Evolutionary conservation across 2,329 filamentous ascomycete species (phyloP).

Genomic region (Fusarium sp.): DNA sequence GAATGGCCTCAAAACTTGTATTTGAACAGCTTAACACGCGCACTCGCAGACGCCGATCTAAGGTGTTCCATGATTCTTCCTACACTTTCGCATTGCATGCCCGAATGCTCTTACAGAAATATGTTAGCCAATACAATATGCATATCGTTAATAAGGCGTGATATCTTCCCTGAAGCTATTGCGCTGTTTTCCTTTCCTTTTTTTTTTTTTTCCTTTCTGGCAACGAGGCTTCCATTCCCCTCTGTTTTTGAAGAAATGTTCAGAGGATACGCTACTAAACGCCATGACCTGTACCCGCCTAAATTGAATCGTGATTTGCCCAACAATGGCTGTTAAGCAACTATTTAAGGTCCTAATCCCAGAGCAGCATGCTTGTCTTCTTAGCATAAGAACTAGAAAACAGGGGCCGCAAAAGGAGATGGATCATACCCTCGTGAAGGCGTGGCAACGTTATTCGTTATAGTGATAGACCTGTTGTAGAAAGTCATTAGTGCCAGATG

Average conservation of each 20-base stretch:
- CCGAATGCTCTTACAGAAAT: constrained; percentile 2
- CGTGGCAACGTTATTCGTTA: constrained; percentile 72
- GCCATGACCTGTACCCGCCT: constrained; percentile 37
- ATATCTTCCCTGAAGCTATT: not conserved
- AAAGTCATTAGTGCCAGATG: constrained; percentile 18
- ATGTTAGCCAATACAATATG: constrained; percentile 7
- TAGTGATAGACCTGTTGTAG: constrained; percentile 80
- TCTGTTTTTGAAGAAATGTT: constrained; percentile 12
- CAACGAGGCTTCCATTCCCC: constrained; percentile 2
- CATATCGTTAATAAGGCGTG: not conserved
- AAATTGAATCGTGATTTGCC: constrained; percentile 30
- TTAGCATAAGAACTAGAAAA: constrained; percentile 23
- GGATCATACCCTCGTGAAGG: constrained; percentile 5
- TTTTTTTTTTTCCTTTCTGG: no score
- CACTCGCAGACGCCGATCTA: constrained; percentile 1
- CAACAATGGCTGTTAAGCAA: constrained; percentile 14
- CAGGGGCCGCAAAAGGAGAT: constrained; percentile 5
- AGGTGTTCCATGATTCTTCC: not conserved
- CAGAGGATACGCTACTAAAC: constrained; percentile 39
- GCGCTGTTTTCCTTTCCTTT: not conserved
- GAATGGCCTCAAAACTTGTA: not conserved
- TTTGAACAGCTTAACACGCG: not conserved
- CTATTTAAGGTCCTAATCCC: not conserved
- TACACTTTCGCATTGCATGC: not conserved
- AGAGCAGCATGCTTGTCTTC: constrained; percentile 9